These are phyloP conservation scores for Astraeus odoratus DNA, from an alignment of 768 basidiomycete species.

Conservation along the genomic window DNA sequence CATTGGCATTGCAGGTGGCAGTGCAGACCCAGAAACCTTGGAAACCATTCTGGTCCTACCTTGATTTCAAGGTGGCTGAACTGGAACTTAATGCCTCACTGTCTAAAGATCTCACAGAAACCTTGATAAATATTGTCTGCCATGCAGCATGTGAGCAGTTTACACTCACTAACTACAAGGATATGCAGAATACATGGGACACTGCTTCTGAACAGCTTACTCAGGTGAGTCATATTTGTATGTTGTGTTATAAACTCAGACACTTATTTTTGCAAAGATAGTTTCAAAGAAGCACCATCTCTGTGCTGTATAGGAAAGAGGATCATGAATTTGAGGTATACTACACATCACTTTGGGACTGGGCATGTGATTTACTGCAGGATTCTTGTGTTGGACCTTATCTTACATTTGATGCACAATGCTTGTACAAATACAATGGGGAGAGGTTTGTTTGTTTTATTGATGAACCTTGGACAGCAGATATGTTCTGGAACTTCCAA, in stretches of 20 bases:
- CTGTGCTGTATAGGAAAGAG: not conserved
- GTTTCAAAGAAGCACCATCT: not conserved
- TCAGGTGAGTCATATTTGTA: not conserved
- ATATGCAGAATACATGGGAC: not conserved
- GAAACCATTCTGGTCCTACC: slow-evolving; percentile 2
- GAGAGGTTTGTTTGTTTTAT: not conserved
- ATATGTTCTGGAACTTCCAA: not conserved
- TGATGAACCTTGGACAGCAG: slow-evolving; percentile 7
- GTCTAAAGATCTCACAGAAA: not conserved
- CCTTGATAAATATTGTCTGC: not conserved
- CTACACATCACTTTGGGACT: slow-evolving; percentile 1
- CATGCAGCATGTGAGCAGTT: not conserved
- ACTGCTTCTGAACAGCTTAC: not conserved
- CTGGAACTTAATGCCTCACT: not conserved
- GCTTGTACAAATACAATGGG: not conserved
- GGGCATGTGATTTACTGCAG: not conserved
- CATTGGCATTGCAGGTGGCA: too few species aligned
- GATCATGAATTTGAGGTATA: not conserved
- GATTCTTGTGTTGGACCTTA: not conserved
- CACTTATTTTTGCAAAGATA: not conserved
- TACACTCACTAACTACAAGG: not conserved
- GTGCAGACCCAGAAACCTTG: not conserved
- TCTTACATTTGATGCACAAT: slow-evolving; percentile 1
- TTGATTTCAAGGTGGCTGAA: slow-evolving; percentile 6
- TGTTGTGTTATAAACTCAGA: not conserved